Percentiles rank a stretch among this genome's conserved stretches.
These are phyloP conservation scores for Stachybotrys chlorohalonatus DNA, from an alignment of 2,329 filamentous ascomycete genomes.

Conservation along the genomic window DNA sequence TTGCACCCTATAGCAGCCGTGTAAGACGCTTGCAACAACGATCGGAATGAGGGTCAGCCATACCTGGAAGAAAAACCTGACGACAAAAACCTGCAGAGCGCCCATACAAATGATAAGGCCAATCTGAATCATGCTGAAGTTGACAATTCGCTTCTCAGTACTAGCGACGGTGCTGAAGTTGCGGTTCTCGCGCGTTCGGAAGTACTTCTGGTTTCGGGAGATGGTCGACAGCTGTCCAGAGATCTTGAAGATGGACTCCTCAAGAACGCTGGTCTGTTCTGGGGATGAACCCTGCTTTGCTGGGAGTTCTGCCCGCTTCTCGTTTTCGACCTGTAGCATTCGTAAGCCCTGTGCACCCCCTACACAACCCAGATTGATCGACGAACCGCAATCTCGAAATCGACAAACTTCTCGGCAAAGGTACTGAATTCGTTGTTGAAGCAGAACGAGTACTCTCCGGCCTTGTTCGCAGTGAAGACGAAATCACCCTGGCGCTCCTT, in stretches of 20 bases:
- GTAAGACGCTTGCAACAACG: constrained; percentile 2
- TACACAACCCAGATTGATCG: background rate
- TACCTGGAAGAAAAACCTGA: constrained; percentile 97
- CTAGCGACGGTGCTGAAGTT: constrained; percentile 98
- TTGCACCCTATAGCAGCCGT: constrained; percentile 41
- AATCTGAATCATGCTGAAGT: constrained; percentile 91
- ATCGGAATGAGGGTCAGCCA: background rate
- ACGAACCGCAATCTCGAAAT: constrained; percentile 84
- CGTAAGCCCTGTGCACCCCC: constrained; percentile 4
- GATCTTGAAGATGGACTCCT: constrained; percentile 93
- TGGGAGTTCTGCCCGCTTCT: constrained; percentile 70
- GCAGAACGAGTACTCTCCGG: constrained; percentile 92
- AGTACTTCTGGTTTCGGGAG: constrained; percentile 97
- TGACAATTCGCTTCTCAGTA: constrained; percentile 92
- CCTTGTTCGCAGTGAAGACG: constrained; percentile 84
- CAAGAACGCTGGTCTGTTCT: constrained; percentile 80
- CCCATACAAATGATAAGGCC: constrained; percentile 92
- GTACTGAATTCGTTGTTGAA: constrained; percentile 99
- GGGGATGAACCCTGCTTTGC: constrained; percentile 80
- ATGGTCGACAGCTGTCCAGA: constrained; percentile 90
- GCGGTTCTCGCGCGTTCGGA: constrained; percentile 95
- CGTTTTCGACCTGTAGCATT: constrained; percentile 70
- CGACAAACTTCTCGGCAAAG: constrained; percentile 93
- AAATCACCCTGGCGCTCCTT: constrained; percentile 97
- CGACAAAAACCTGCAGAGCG: constrained; percentile 90